Evolutionary conservation across 2,329 filamentous ascomycete species (phyloP).

Genomic region (Xylaria sp.): DNA sequence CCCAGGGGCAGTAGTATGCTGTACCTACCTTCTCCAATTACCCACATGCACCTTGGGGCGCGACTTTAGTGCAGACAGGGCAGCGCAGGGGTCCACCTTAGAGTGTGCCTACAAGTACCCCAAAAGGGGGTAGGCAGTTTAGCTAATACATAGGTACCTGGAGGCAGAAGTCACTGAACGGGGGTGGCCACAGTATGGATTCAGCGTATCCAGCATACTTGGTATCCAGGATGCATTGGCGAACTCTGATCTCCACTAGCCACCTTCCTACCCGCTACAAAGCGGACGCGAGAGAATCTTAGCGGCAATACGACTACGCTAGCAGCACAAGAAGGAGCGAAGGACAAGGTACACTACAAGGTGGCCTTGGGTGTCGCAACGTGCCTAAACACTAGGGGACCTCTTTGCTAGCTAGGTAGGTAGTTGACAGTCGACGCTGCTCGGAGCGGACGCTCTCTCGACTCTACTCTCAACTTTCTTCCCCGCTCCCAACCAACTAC

Average conservation of each 20-base stretch:
- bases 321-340: conserved; percentile 5
- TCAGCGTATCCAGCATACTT: conserved; percentile 4
- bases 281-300: conserved; percentile 32
- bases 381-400: conserved; percentile 10
- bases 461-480: conserved; percentile 30
- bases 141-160: not conserved
- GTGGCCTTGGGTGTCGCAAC: conserved; percentile 25
- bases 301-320: conserved; percentile 27
- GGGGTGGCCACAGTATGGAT: conserved; percentile 35
- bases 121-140: not conserved
- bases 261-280: conserved; percentile 35
- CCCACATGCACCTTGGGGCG: conserved; percentile 18
- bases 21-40: conserved; percentile 21
- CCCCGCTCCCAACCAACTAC: conserved; percentile 36
- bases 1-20: not conserved
- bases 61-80: conserved; percentile 12
- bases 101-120: not conserved
- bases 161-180: conserved; percentile 15
- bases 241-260: conserved; percentile 40
- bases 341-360: conserved; percentile 16
- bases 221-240: conserved; percentile 22
- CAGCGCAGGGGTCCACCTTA: conserved; percentile 22
- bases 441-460: conserved; percentile 20
- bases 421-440: conserved; percentile 7
- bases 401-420: conserved; percentile 17